Base-by-base conservation (phyloP, 805 yeast species). In the Yarrowia sp. region DNA sequence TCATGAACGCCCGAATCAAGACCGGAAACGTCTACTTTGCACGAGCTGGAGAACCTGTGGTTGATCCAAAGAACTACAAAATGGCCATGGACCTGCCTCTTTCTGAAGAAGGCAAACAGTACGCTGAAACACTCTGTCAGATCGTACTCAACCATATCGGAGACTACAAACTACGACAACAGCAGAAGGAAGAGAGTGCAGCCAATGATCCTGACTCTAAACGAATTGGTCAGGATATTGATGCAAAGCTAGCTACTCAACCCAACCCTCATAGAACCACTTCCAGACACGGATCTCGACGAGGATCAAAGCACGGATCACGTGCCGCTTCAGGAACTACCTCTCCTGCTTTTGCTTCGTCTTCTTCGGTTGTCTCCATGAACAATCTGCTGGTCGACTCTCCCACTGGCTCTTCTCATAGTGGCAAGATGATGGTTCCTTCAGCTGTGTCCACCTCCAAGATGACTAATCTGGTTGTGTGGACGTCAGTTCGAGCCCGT, bases 1-100 rank as follows among this genome's bases (percentile, higher is more conserved):
- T 95, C 74, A 90, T 95, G 91, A 95, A 95, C 77, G 82, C 95
- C 11, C 84, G 93, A 69, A 88, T 91, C 72, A 90, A 91, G 74
- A 81, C 85, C 61, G 98, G 98, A 0, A 86, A 92, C 33, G 90
- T 95, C n/a, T 95, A 86, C 75, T 92, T 95, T 78, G 97, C 98
- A 9, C 67, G 77, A 14, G 79, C 81, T 1, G 82, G 81, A 10
- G 64, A 69, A 14, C 83, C 83, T 68, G 80, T 78, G 66, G 44
- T 44, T 11, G 82, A 83, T 69, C 81, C 84, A 38, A 76, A 84
- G 50, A 81, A 79, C 65, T 90, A 84, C 75, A 81, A 88, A 66
- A 84, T 85, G 68, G 98, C 95, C 75, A 96, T 95, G 44, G 88
- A 87, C 14, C 69, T 70, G 31, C 65, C 57, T 2, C 79, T 93